phyloP scores from a whole-genome alignment of 495 filamentous ascomycete species.

The Apiosordaria backusii region DNA sequence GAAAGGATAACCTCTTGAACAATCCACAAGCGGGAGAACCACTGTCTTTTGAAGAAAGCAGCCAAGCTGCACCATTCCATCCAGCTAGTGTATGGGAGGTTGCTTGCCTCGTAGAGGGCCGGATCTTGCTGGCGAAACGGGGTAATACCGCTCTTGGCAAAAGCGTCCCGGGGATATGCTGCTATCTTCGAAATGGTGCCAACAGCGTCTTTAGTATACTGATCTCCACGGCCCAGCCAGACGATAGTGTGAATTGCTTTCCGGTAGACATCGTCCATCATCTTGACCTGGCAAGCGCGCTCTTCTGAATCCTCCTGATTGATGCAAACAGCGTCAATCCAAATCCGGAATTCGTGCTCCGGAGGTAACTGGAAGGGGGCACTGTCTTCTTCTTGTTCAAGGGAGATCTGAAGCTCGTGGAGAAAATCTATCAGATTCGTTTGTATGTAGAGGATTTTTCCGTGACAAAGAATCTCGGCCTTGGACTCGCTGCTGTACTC shows the following conservation, averaged over 20 bases:
- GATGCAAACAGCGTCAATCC: slow-evolving; percentile 41
- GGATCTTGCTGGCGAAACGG: not conserved
- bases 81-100: slow-evolving; percentile 1
- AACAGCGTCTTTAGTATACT: slow-evolving; percentile 4
- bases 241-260: slow-evolving; percentile 28
- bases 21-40: slow-evolving; percentile 19
- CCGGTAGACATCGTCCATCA: slow-evolving; percentile 38
- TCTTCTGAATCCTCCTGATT: slow-evolving; percentile 37
- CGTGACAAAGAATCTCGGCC: not conserved
- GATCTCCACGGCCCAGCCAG: slow-evolving; percentile 34
- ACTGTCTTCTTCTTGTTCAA: not conserved
- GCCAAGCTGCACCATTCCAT: slow-evolving; percentile 17
- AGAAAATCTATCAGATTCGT: not conserved
- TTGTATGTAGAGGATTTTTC: not conserved
- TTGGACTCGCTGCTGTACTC: slow-evolving; percentile 8
- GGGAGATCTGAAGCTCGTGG: not conserved
- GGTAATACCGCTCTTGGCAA: not conserved
- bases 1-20: slow-evolving; percentile 19
- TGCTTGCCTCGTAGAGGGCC: not conserved
- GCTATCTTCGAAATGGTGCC: slow-evolving; percentile 5
- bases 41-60: slow-evolving; percentile 16
- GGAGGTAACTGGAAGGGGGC: not conserved
- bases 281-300: slow-evolving; percentile 29
- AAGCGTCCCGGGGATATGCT: not conserved
- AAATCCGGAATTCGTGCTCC: not conserved